Evolutionary conservation across 2,329 filamentous ascomycete species (phyloP).

Genomic region (Mollisia scopiformis): DNA sequence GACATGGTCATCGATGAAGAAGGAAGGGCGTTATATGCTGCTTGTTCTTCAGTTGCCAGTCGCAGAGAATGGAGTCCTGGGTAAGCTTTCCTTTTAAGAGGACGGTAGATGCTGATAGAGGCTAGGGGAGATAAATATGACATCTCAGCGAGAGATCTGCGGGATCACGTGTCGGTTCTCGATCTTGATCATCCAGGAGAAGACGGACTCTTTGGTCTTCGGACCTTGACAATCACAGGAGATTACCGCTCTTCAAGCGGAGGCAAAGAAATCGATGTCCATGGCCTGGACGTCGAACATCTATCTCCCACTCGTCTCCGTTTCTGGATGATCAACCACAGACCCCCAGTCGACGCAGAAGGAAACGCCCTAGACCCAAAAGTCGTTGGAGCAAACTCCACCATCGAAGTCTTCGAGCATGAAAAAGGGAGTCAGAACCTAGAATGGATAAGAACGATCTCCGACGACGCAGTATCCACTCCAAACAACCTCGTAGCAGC

Average conservation of each 20-base stretch:
- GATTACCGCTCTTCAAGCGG: constrained; percentile 11
- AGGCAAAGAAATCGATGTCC: constrained; percentile 30
- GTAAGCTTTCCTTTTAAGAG: constrained; percentile 5
- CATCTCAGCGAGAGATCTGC: constrained; percentile 10
- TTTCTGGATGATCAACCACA: constrained; percentile 38
- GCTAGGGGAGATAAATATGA: constrained; percentile 22
- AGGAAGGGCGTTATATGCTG: constrained; percentile 22
- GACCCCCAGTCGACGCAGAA: constrained; percentile 30
- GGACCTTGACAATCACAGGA: constrained; percentile 12
- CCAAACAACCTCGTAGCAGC: constrained; percentile 37
- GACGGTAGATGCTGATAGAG: background rate
- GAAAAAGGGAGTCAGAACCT: constrained; percentile 22
- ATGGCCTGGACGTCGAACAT: constrained; percentile 35
- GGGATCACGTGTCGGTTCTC: constrained; percentile 25
- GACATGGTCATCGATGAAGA: constrained; percentile 26
- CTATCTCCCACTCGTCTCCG: constrained; percentile 20
- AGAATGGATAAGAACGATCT: constrained; percentile 36
- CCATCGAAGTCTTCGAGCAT: constrained; percentile 39
- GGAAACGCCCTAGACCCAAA: constrained; percentile 31
- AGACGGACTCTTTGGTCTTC: constrained; percentile 19
- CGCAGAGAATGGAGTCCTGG: constrained; percentile 21
- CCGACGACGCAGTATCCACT: constrained; percentile 29
- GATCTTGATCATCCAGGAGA: constrained; percentile 19
- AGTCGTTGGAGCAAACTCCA: constrained; percentile 36
- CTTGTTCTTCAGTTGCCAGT: constrained; percentile 15